Conservation (phyloP, 305 asterid genomes). For the Fraxinus dipetala region DNA sequence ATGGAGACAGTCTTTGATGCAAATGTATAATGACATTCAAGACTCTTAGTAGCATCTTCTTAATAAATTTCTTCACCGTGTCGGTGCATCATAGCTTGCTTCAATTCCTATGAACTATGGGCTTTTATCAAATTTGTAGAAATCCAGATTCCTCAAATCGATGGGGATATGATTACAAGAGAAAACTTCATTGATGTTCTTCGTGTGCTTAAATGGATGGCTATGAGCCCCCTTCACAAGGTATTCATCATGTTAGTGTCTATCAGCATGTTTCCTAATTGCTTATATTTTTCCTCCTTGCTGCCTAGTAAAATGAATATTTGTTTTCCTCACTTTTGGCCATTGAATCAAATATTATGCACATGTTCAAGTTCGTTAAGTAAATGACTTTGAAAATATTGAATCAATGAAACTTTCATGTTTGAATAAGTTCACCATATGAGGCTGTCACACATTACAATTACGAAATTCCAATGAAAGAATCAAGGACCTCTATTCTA, state of each 20-base stretch:
- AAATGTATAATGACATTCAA: background rate
- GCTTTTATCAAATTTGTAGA: background rate
- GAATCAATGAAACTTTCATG: background rate
- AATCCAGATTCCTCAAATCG: background rate
- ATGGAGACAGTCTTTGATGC: background rate
- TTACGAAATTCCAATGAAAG: background rate
- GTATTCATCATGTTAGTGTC: background rate
- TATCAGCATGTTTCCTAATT: background rate
- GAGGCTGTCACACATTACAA: background rate
- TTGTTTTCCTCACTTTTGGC: too few species aligned
- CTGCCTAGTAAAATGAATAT: background rate
- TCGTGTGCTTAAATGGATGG: background rate
- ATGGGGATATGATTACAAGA: background rate
- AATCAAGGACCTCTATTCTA: background rate
- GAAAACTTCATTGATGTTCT: background rate
- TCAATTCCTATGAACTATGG: background rate
- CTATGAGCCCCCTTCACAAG: background rate
- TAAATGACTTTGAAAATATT: background rate
- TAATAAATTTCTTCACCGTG: background rate
- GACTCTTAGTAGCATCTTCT: background rate
- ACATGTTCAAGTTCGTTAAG: background rate
- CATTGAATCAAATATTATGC: background rate
- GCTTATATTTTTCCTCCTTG: background rate
- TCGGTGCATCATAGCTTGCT: background rate
- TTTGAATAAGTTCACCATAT: background rate